Evolutionary conservation across 164 flowering plant genomes (phyloP).

Genomic region (Macadamia tetraphylla): DNA sequence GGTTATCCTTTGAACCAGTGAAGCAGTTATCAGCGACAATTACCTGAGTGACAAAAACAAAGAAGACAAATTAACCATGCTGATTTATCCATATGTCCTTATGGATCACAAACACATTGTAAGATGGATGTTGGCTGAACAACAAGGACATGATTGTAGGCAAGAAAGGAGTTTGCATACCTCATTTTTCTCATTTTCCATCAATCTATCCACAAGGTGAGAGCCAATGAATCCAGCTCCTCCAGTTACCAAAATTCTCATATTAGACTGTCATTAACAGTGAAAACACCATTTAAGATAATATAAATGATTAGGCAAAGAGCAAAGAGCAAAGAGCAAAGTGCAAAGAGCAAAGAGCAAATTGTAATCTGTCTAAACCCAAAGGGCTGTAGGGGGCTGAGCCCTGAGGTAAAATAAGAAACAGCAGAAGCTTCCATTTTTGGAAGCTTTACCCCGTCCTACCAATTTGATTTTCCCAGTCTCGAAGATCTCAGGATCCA

Average conservation of each 20-base stretch:
- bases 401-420: background rate
- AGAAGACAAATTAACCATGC: background rate
- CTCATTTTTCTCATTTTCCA: constrained; percentile 79
- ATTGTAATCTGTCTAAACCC: background rate
- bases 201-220: constrained; percentile 79
- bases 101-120: background rate
- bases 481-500: too few species aligned
- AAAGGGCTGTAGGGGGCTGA: background rate
- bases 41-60: constrained; percentile 30
- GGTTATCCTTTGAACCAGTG: constrained; percentile 82
- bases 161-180: constrained; percentile 28
- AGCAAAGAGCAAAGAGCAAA: background rate
- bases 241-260: constrained; percentile 83
- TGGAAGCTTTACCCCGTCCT: too few species aligned
- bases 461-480: too few species aligned
- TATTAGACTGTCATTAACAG: constrained; percentile 43
- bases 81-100: background rate
- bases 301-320: constrained; percentile 11
- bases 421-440: background rate
- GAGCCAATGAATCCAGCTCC: constrained; percentile 99
- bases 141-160: background rate
- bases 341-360: background rate
- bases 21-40: constrained; percentile 83
- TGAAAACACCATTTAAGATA: constrained; percentile 5
- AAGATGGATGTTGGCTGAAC: background rate